Conservation (phyloP, 148 eudicot genomes). For the Pharnaceum exiguum region DNA sequence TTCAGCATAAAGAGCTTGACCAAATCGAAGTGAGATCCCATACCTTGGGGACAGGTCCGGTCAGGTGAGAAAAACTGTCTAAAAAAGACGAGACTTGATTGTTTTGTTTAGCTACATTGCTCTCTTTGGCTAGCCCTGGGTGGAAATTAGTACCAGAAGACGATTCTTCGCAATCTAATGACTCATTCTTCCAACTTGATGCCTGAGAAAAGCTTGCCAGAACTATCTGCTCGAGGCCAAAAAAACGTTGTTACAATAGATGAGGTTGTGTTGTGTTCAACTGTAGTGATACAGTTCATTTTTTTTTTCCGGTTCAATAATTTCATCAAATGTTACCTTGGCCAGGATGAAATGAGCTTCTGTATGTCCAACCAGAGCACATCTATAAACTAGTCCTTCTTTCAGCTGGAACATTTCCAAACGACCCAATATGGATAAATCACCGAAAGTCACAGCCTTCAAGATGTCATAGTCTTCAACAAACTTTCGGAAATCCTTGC, state of each 20-base stretch:
- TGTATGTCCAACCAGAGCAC: slow-evolving; percentile 6
- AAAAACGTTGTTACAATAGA: too few relatives aligned
- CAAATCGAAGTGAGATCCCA: background rate
- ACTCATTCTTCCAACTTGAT: background rate
- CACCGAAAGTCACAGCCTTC: slow-evolving; percentile 1
- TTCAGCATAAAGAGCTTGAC: background rate
- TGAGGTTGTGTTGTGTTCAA: too few relatives aligned
- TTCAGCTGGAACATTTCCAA: slow-evolving; percentile 2
- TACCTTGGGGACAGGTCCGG: background rate
- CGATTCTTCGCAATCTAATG: too few relatives aligned
- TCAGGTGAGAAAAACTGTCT: background rate
- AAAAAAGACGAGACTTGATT: background rate
- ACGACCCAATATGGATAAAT: background rate
- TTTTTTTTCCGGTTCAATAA: too few relatives aligned
- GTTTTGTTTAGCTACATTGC: too few relatives aligned
- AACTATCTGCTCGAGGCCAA: background rate
- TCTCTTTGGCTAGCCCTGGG: too few relatives aligned
- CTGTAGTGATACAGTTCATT: too few relatives aligned
- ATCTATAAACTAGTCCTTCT: slow-evolving; percentile 2
- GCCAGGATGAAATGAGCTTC: slow-evolving; percentile 9
- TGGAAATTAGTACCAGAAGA: too few relatives aligned
- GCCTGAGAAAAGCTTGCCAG: background rate
- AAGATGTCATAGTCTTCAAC: slow-evolving; percentile 1
- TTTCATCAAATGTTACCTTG: too few relatives aligned
- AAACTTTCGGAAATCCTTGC: slow-evolving; percentile 4